A percentile compares a stretch with the other conserved stretches of the same genome.
phyloP scores from a whole-genome alignment of 495 filamentous ascomycete species.

The Bathelium albidoporum region DNA sequence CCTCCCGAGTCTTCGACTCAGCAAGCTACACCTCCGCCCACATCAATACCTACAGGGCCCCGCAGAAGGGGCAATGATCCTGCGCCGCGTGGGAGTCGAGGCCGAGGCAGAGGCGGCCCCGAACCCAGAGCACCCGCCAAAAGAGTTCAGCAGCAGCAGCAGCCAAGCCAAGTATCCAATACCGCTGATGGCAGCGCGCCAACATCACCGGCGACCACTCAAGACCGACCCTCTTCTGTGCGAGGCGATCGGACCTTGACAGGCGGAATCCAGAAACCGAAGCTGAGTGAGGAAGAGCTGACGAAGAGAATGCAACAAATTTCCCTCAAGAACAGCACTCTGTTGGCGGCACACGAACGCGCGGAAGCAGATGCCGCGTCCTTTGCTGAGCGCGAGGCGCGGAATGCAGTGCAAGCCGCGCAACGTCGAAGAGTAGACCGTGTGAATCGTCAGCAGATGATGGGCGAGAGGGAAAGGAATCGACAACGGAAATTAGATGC shows the following conservation, averaged over 20 bases:
- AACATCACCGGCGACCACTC: conserved; percentile 6
- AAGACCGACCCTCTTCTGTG: conserved; percentile 38
- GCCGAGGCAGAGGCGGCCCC: conserved; percentile 19
- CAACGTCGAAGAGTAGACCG: conserved; percentile 48
- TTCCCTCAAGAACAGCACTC: conserved; percentile 46
- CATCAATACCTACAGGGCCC: conserved; percentile 13
- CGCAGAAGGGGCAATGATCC: conserved; percentile 29
- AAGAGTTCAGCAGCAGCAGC: not conserved
- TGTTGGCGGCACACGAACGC: conserved; percentile 51
- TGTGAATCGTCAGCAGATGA: conserved; percentile 48
- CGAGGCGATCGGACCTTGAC: conserved; percentile 60
- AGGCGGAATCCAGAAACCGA: conserved; percentile 51
- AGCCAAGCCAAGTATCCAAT: conserved; percentile 4
- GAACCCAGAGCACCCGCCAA: not conserved
- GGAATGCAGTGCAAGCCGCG: conserved; percentile 31
- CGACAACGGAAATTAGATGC: conserved; percentile 59
- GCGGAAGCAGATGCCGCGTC: conserved; percentile 59
- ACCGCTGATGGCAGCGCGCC: conserved; percentile 11
- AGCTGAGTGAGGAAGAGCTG: conserved; percentile 61
- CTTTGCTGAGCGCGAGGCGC: conserved; percentile 55
- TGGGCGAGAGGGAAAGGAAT: conserved; percentile 62
- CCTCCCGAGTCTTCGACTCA: conserved; percentile 15
- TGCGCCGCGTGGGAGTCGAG: conserved; percentile 24
- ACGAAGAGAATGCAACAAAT: conserved; percentile 49
- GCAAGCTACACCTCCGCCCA: conserved; percentile 5